Evolutionary conservation across 805 yeast genomes (phyloP).

Genomic region (Barnettozyma sucrosica): DNA sequence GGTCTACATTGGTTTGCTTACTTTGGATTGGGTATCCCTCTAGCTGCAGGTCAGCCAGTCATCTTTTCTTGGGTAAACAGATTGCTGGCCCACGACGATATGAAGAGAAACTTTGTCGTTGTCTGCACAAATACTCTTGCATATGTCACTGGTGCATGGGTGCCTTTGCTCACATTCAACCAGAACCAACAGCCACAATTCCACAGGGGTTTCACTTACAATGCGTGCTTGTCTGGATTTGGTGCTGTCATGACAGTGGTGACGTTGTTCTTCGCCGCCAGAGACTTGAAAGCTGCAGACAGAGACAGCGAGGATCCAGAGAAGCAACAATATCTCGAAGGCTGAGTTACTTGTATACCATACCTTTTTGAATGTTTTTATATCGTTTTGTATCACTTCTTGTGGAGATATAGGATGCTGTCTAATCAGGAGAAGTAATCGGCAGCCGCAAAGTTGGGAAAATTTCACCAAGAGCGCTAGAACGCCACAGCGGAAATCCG

Average conservation of each 20-base stretch:
- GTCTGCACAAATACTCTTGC: conserved; percentile 37
- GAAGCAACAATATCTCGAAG: not conserved
- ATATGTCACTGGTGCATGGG: conserved; percentile 36
- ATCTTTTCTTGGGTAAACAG: conserved; percentile 54
- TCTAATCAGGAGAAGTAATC: not conserved
- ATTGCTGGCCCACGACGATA: conserved; percentile 30
- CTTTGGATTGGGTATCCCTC: conserved; percentile 42
- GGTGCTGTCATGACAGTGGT: conserved; percentile 29
- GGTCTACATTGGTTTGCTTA: conserved; percentile 48
- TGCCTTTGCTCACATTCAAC: conserved; percentile 36
- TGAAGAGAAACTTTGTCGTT: conserved; percentile 32
- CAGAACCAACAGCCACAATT: conserved; percentile 33
- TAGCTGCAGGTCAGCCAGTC: conserved; percentile 49
- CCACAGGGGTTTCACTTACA: conserved; percentile 34
- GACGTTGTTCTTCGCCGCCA: conserved; percentile 19
- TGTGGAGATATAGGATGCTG: not conserved
- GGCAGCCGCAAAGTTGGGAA: not conserved
- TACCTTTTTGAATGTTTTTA: too few species aligned
- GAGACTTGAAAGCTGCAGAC: conserved; percentile 17
- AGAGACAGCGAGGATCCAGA: not conserved
- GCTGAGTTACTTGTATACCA: not conserved
- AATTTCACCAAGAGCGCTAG: not conserved
- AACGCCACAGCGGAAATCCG: not conserved
- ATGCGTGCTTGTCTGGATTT: conserved; percentile 28
- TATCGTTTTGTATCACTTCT: not conserved